These are phyloP conservation scores for Alternaria arborescens DNA, from an alignment of 2,329 filamentous ascomycete species.

Conservation along the genomic window DNA sequence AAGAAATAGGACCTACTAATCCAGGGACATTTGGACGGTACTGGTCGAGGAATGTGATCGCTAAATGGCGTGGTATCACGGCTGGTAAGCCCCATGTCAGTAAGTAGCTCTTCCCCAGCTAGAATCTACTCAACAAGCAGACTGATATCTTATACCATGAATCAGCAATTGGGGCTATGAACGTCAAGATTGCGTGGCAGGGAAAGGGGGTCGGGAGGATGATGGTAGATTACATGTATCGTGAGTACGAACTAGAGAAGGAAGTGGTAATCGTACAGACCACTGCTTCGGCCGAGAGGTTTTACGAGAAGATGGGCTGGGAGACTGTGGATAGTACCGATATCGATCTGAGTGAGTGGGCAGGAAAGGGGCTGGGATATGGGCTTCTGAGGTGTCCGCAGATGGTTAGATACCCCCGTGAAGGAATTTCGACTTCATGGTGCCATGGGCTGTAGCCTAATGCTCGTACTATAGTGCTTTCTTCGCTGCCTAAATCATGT, in stretches of 20 bases:
- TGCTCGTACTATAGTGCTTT: too few species aligned
- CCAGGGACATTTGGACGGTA: neutral
- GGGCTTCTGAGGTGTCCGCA: neutral
- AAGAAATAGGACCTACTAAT: neutral
- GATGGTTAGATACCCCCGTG: neutral
- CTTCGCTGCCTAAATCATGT: too few species aligned
- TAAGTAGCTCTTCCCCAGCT: neutral
- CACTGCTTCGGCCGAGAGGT: neutral
- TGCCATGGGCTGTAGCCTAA: neutral
- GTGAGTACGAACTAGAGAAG: neutral
- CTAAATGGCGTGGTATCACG: neutral
- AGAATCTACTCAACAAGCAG: neutral
- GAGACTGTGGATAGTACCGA: neutral
- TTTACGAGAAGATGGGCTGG: neutral
- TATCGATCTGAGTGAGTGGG: neutral
- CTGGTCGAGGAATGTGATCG: neutral
- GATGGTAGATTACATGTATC: neutral
- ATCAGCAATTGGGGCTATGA: neutral
- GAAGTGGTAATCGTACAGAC: neutral
- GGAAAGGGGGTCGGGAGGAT: neutral
- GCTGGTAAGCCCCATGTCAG: neutral
- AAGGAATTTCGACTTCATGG: neutral
- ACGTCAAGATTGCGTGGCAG: neutral
- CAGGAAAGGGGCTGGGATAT: neutral
- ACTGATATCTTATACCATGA: neutral